Conservation (phyloP, 2,329 filamentous ascomycete genomes). For the Penicillium expansum region DNA sequence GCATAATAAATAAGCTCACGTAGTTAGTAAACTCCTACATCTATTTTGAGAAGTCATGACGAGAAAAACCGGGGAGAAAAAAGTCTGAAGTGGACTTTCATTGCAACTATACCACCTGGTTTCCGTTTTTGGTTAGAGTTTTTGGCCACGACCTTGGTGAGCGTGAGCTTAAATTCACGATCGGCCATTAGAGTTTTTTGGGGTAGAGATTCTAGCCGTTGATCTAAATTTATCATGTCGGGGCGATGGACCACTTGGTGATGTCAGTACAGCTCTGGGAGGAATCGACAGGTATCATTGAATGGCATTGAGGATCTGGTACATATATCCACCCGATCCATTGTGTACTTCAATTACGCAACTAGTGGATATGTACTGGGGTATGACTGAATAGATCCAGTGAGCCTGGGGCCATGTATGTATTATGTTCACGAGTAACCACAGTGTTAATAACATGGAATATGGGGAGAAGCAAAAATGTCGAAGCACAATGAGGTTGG, state of each 20-base stretch:
- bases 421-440: constrained; percentile 17
- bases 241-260: neutral
- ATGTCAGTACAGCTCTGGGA: neutral
- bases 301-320: neutral
- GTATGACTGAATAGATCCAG: neutral
- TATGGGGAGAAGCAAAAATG: neutral
- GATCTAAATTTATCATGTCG: neutral
- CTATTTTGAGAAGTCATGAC: neutral
- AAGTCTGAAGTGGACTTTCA: neutral
- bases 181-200: neutral
- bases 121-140: neutral
- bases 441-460: constrained; percentile 12
- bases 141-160: neutral
- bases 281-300: neutral
- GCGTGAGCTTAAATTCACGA: neutral
- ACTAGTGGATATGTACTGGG: neutral
- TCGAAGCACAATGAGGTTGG: neutral
- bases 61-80: neutral
- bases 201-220: neutral
- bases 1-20: neutral
- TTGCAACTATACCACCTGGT: neutral
- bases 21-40: too few relatives aligned
- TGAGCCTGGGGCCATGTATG: neutral
- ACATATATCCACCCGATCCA: neutral
- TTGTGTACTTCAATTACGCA: neutral